Conservation (phyloP, 768 basidiomycete genomes). For the Boletus vinaceobasis region DNA sequence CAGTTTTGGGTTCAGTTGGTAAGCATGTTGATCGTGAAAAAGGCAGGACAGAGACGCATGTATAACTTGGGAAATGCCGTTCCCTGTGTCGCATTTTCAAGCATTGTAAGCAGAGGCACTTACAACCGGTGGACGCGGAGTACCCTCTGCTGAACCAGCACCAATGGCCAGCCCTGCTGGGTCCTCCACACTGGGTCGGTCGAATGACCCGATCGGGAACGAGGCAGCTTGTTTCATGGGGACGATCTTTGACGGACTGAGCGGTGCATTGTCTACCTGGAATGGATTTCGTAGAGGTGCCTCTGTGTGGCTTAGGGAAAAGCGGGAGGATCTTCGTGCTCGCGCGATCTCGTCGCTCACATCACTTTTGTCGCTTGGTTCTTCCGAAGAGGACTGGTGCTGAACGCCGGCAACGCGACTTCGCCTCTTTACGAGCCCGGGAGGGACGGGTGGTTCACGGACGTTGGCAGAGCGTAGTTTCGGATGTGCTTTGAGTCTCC, state of each 20-base stretch:
- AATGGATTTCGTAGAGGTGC: background rate
- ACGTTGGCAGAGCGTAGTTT: conserved; percentile 26
- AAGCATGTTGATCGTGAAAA: conserved; percentile 17
- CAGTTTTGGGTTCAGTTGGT: conserved; percentile 19
- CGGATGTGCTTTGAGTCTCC: conserved; percentile 26
- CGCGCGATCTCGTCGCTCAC: conserved; percentile 15
- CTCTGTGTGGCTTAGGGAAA: conserved; percentile 1
- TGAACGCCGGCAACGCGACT: conserved; percentile 22
- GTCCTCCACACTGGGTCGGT: background rate
- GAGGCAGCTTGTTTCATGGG: conserved; percentile 9
- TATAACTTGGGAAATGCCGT: conserved; percentile 1
- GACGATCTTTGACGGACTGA: background rate
- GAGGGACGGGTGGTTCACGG: conserved; percentile 32
- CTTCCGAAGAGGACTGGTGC: conserved; percentile 27
- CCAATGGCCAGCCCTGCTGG: background rate
- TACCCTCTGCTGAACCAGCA: conserved; percentile 8
- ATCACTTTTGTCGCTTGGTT: conserved; percentile 30
- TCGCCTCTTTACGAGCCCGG: conserved; percentile 28
- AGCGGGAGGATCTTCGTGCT: conserved; percentile 8
- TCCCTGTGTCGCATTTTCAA: conserved; percentile 10
- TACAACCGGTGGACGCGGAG: conserved; percentile 18
- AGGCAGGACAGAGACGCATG: conserved; percentile 11
- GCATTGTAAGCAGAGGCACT: conserved; percentile 24
- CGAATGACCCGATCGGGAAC: conserved; percentile 7
- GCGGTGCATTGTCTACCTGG: background rate